phyloP scores from a whole-genome alignment of 2,329 filamentous ascomycete species.

The Diaporthe sp. region DNA sequence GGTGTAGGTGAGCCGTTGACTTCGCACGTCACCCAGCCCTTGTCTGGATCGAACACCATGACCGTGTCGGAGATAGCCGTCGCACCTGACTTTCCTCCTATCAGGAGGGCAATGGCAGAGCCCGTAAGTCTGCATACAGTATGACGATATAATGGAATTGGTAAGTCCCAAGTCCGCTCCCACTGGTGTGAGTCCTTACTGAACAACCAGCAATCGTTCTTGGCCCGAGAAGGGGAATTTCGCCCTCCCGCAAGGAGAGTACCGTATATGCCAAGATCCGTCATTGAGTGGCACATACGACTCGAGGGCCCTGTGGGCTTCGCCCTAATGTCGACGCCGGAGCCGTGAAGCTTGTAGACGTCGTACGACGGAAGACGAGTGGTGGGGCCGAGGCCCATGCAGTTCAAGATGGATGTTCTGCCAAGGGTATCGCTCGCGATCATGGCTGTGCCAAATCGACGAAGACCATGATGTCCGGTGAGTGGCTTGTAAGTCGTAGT shows the following conservation, averaged over 20 bases:
- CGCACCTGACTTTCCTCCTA: slow-evolving; percentile 71
- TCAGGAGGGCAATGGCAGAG: slow-evolving; percentile 68
- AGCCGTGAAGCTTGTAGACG: slow-evolving; percentile 54
- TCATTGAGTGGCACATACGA: slow-evolving; percentile 84
- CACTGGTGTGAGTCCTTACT: slow-evolving; percentile 68
- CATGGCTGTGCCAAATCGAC: slow-evolving; percentile 73
- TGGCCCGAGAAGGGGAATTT: slow-evolving; percentile 77
- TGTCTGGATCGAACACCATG: slow-evolving; percentile 64
- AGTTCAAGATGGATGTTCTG: slow-evolving; percentile 59
- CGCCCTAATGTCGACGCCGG: slow-evolving; percentile 38
- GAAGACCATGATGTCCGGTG: slow-evolving; percentile 58
- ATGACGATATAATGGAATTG: slow-evolving; percentile 82
- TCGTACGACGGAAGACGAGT: slow-evolving; percentile 65
- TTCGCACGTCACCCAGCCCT: slow-evolving; percentile 62
- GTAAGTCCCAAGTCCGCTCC: slow-evolving; percentile 75
- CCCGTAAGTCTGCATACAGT: slow-evolving; percentile 66
- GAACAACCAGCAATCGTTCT: slow-evolving; percentile 83
- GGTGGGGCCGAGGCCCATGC: slow-evolving; percentile 60
- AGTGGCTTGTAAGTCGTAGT: slow-evolving; percentile 52
- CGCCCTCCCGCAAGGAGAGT: slow-evolving; percentile 82
- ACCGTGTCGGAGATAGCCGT: slow-evolving; percentile 64
- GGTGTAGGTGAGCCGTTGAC: slow-evolving; percentile 52
- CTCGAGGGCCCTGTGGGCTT: slow-evolving; percentile 53
- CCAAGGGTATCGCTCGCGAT: slow-evolving; percentile 54
- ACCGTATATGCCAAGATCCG: slow-evolving; percentile 69